Conservation (phyloP, 106 monocot genomes). For the Platanthera guangdongensis region DNA sequence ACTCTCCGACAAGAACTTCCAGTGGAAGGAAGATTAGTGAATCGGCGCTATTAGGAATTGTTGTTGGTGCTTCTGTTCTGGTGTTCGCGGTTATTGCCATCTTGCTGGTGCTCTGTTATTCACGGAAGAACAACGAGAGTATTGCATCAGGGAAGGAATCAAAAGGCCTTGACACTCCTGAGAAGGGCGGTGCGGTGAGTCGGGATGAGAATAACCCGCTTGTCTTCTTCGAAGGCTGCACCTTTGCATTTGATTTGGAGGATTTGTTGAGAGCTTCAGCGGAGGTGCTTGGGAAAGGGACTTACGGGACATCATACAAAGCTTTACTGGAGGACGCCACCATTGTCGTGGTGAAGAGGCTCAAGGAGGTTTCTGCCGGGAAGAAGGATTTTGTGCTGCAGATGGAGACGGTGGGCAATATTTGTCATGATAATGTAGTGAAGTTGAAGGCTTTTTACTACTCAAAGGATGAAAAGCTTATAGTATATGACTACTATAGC, state of each 20-base stretch:
- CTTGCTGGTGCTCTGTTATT: slow-evolving; percentile 26
- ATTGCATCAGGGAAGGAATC: slow-evolving; percentile 21
- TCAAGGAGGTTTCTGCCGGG: slow-evolving; percentile 48
- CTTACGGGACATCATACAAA: slow-evolving; percentile 49
- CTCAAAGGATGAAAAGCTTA: slow-evolving; percentile 71
- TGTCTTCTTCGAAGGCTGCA: slow-evolving; percentile 48
- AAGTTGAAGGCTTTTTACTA: slow-evolving; percentile 54
- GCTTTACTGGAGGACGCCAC: slow-evolving; percentile 54
- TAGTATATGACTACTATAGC: slow-evolving; percentile 45
- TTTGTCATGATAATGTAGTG: slow-evolving; percentile 45
- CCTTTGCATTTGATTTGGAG: slow-evolving; percentile 49
- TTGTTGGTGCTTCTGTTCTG: slow-evolving; percentile 37
- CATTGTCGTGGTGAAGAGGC: slow-evolving; percentile 63
- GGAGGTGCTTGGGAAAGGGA: slow-evolving; percentile 64
- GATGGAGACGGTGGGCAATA: slow-evolving; percentile 55
- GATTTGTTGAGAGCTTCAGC: slow-evolving; percentile 58
- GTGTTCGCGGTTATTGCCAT: slow-evolving; percentile 23
- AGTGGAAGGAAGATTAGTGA: slow-evolving; percentile 21
- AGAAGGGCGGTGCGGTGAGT: slow-evolving; percentile 27
- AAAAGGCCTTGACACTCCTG: slow-evolving; percentile 38
- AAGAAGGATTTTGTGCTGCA: slow-evolving; percentile 71
- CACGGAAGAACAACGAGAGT: slow-evolving; percentile 9
- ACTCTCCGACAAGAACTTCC: slow-evolving; percentile 10
- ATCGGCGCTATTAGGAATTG: slow-evolving; percentile 45
- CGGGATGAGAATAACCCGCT: slow-evolving; percentile 32